Conservation (phyloP, 805 yeast genomes). For the Candida sanyiensis region DNA sequence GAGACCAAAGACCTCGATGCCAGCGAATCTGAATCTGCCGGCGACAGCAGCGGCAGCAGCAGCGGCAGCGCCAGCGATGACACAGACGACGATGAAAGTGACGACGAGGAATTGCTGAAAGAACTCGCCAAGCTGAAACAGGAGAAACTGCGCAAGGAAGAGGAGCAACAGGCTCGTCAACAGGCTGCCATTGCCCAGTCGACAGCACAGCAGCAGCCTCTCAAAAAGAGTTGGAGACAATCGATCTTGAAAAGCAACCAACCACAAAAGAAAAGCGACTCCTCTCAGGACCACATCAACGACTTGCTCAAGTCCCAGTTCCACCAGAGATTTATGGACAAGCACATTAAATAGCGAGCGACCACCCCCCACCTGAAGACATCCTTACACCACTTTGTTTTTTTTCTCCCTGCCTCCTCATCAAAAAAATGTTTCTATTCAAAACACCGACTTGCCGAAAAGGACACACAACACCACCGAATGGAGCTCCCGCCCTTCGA, state of each 20-base stretch:
- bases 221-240: constrained; percentile 31
- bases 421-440: background rate
- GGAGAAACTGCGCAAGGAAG: constrained; percentile 28
- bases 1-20: constrained; percentile 11
- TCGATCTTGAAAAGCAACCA: constrained; percentile 26
- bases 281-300: constrained; percentile 29
- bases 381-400: constrained; percentile 7
- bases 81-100: too few species aligned
- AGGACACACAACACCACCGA: background rate
- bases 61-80: constrained; percentile 34
- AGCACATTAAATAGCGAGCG: constrained; percentile 15
- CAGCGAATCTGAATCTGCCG: constrained; percentile 31
- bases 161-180: constrained; percentile 22
- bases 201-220: constrained; percentile 13
- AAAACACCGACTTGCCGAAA: too few species aligned
- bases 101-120: constrained; percentile 37
- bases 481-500: background rate
- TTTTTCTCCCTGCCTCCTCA: too few species aligned
- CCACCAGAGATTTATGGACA: constrained; percentile 21
- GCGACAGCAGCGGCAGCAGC: constrained; percentile 26
- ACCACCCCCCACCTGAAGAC: background rate
- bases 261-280: constrained; percentile 18
- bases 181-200: constrained; percentile 22
- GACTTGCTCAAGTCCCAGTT: constrained; percentile 23
- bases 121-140: constrained; percentile 35